phyloP scores from a whole-genome alignment of 2,329 filamentous ascomycete genomes.

The Rhinocladiella similis region DNA sequence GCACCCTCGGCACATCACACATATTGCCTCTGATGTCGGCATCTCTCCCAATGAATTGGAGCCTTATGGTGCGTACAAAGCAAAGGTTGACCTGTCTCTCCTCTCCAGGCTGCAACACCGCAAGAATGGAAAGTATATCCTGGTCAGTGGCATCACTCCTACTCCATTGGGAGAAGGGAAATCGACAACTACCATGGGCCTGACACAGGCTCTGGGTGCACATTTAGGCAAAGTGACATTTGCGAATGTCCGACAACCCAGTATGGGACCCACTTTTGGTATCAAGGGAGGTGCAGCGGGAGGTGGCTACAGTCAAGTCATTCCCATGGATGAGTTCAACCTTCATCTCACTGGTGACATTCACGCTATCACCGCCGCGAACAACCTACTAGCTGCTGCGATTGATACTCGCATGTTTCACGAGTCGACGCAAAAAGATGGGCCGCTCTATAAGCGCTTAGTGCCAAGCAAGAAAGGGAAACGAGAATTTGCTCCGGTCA shows the following conservation, averaged over 20 bases:
- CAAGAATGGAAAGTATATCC: constrained; percentile 83
- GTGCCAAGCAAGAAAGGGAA: constrained; percentile 89
- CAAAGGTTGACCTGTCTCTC: constrained; percentile 83
- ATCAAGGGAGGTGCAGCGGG: constrained; percentile 98
- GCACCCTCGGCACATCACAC: constrained; percentile 85
- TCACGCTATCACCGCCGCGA: constrained; percentile 93
- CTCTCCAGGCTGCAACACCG: constrained; percentile 84
- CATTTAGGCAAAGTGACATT: constrained; percentile 87
- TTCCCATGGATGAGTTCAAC: constrained; percentile 99
- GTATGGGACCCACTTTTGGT: constrained; percentile 95
- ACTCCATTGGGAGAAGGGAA: constrained; percentile 97
- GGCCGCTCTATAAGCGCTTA: constrained; percentile 79
- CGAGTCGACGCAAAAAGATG: constrained; percentile 92
- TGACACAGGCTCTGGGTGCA: constrained; percentile 87
- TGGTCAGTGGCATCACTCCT: constrained; percentile 93
- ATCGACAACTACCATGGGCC: constrained; percentile 94
- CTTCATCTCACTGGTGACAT: constrained; percentile 97
- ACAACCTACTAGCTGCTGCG: constrained; percentile 93
- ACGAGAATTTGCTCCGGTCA: constrained; percentile 81
- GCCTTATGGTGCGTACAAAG: constrained; percentile 93
- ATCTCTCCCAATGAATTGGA: constrained; percentile 88
- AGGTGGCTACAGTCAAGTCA: constrained; percentile 97
- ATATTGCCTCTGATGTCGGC: constrained; percentile 80
- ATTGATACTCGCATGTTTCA: constrained; percentile 99
- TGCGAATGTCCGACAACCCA: constrained; percentile 95